phyloP scores from a whole-genome alignment of 2,329 filamentous ascomycete species.

The Ceratocystis lukuohia region DNA sequence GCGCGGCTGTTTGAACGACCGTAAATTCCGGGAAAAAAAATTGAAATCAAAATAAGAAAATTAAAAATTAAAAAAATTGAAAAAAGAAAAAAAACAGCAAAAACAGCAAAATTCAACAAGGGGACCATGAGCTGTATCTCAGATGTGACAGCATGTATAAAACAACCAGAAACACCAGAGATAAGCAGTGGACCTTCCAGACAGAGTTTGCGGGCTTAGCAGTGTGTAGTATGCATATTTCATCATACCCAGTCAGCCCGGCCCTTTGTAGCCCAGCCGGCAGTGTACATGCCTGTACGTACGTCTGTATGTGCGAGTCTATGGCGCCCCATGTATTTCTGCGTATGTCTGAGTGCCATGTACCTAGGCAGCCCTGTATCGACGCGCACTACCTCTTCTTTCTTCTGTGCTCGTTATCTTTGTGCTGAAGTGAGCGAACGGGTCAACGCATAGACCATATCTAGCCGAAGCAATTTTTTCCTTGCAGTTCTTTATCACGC shows the following conservation, averaged over 20 bases:
- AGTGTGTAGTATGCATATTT: background rate
- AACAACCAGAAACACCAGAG: background rate
- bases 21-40: background rate
- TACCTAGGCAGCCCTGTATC: background rate
- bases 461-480: conserved; percentile 5
- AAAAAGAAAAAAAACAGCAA: background rate
- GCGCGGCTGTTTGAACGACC: too few relatives aligned
- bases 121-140: background rate
- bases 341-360: background rate
- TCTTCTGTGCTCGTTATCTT: background rate
- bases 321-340: background rate
- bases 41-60: background rate
- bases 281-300: background rate
- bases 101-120: background rate
- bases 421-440: background rate
- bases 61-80: background rate
- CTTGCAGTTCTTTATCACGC: background rate
- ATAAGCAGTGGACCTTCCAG: background rate
- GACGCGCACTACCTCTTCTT: background rate
- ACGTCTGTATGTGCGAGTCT: background rate
- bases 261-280: background rate
- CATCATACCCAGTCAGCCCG: background rate
- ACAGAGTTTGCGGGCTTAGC: conserved; percentile 2
- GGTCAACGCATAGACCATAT: background rate
- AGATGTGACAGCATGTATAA: background rate